These are phyloP conservation scores for Fusarium poae DNA, from an alignment of 2,329 filamentous ascomycete genomes.

Conservation along the genomic window DNA sequence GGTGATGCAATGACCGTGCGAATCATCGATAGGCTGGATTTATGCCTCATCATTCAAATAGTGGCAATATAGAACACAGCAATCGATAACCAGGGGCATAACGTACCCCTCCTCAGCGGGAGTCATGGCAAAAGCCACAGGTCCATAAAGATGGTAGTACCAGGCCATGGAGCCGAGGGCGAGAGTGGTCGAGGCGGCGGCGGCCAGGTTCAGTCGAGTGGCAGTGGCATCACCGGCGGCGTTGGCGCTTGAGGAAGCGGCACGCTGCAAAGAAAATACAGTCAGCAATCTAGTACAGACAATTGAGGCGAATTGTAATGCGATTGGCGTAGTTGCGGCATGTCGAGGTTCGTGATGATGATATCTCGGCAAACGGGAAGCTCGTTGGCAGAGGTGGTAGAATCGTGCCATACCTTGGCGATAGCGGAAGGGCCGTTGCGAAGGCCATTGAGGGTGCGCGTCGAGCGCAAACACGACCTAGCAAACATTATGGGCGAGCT, in stretches of 20 bases:
- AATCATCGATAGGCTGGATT: conserved; percentile 44
- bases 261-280: conserved; percentile 62
- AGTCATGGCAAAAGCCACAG: conserved; percentile 88
- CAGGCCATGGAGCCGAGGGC: conserved; percentile 92
- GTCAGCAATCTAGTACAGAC: conserved; percentile 56
- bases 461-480: conserved; percentile 89
- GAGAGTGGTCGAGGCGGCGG: conserved; percentile 85
- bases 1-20: conserved; percentile 32
- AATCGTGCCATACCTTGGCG: conserved; percentile 76
- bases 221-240: conserved; percentile 77
- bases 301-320: conserved; percentile 40
- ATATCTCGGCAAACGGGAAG: conserved; percentile 55
- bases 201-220: conserved; percentile 87
- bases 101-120: conserved; percentile 98
- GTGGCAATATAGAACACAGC: conserved; percentile 11
- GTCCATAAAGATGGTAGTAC: conserved; percentile 97
- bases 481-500: conserved; percentile 83
- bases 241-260: conserved; percentile 79
- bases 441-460: conserved; percentile 85
- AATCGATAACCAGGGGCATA: conserved; percentile 20
- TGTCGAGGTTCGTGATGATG: conserved; percentile 45
- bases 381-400: conserved; percentile 45
- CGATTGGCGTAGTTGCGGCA: conserved; percentile 49
- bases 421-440: conserved; percentile 79
- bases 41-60: conserved; percentile 53